Evolutionary conservation across 176 grass and related monocot species (phyloP).

Genomic region (Chloris gayana): DNA sequence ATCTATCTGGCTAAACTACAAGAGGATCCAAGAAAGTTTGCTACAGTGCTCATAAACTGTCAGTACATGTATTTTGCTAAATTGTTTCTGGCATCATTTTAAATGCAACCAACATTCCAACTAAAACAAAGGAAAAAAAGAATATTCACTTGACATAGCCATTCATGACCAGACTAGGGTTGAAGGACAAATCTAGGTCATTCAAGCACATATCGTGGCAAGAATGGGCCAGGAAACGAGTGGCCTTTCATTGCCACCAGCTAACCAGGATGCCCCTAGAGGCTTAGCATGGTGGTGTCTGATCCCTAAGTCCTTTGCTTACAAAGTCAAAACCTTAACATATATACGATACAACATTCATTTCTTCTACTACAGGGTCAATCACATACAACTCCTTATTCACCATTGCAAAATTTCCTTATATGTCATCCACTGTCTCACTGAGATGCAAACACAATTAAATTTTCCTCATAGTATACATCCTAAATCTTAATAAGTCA

Average conservation of each 20-base stretch:
- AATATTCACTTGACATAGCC: neutral
- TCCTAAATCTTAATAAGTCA: neutral
- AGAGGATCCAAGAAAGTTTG: constrained; percentile 11
- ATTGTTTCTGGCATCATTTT: neutral
- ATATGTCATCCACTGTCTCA: neutral
- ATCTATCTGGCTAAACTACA: neutral
- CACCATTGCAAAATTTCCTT: neutral
- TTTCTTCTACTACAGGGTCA: neutral
- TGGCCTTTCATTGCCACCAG: neutral
- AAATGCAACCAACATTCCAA: neutral
- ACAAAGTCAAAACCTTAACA: neutral
- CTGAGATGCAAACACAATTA: neutral
- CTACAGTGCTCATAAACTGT: too few relatives aligned
- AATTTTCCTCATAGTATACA: neutral
- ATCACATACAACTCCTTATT: neutral
- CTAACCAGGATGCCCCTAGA: neutral
- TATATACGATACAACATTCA: neutral
- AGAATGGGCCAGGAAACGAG: neutral
- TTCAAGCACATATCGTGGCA: neutral
- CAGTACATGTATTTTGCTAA: constrained; percentile 7
- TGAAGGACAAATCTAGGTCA: neutral
- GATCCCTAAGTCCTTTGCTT: too few relatives aligned
- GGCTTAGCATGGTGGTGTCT: too few relatives aligned
- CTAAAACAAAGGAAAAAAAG: neutral
- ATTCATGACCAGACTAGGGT: neutral